These are phyloP conservation scores for Mortierella sp. DNA, from an alignment of 371 early-diverging fungal species.

Conservation along the genomic window DNA sequence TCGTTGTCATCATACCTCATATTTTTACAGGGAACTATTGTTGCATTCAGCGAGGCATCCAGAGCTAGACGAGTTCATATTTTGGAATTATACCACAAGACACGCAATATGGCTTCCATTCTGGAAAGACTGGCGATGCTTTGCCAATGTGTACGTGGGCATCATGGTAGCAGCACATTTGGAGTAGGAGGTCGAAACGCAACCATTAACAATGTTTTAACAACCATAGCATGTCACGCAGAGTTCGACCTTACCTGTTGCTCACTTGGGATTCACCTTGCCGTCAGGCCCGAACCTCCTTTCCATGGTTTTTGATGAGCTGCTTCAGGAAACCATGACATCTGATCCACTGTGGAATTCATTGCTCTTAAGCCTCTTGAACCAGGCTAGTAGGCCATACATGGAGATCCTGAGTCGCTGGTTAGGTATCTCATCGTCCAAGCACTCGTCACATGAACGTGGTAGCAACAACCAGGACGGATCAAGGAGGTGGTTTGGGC, in stretches of 20 bases:
- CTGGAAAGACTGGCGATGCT: conserved; percentile 45
- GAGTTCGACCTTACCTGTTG: not conserved
- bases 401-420: conserved; percentile 61
- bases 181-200: too few relatives aligned
- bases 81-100: conserved; percentile 54
- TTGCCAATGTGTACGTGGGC: conserved; percentile 40
- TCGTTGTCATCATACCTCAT: conserved; percentile 56
- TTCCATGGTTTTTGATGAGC: conserved; percentile 54
- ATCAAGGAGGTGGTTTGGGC: too few relatives aligned
- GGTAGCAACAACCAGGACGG: too few relatives aligned
- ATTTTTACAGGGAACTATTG: conserved; percentile 55
- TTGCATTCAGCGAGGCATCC: conserved; percentile 36
- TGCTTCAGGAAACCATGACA: conserved; percentile 44
- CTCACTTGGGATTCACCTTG: conserved; percentile 50
- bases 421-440: conserved; percentile 53
- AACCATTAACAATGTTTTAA: too few relatives aligned
- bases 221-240: conserved; percentile 29
- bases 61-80: conserved; percentile 26
- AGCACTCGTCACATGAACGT: not conserved
- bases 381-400: conserved; percentile 62
- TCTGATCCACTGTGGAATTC: conserved; percentile 54
- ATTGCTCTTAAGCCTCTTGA: conserved; percentile 53
- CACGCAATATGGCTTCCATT: conserved; percentile 27
- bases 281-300: conserved; percentile 60
- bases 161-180: too few relatives aligned